These are phyloP conservation scores for Magnaporthiopsis rhizophila DNA, from an alignment of 2,329 filamentous ascomycete genomes.

Conservation along the genomic window DNA sequence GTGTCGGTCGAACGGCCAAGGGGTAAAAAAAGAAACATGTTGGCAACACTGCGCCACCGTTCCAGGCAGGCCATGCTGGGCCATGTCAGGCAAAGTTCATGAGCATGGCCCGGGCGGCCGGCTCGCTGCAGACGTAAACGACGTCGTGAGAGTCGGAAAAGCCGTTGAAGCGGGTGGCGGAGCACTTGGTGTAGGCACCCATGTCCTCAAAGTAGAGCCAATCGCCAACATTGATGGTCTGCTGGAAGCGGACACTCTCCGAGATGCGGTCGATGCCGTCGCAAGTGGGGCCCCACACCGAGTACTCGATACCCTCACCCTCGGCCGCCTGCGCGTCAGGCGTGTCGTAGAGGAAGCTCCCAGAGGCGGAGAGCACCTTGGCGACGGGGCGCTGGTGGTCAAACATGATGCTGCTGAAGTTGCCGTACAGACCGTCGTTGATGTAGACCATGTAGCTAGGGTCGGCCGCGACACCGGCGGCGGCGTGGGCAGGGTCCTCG, in stretches of 20 bases:
- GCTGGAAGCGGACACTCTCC: conserved; percentile 67
- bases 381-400: conserved; percentile 91
- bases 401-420: conserved; percentile 99
- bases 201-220: conserved; percentile 99
- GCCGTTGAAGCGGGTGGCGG: conserved; percentile 94
- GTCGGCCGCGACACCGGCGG: conserved; percentile 42
- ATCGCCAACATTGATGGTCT: conserved; percentile 81
- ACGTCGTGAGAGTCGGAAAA: conserved; percentile 90
- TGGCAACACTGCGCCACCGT: too few relatives aligned
- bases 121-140: conserved; percentile 91
- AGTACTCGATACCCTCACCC: conserved; percentile 66
- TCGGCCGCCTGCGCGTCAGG: conserved; percentile 17
- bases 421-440: conserved; percentile 96
- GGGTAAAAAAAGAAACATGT: neutral
- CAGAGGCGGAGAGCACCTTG: conserved; percentile 62
- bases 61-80: too few relatives aligned
- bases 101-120: conserved; percentile 60
- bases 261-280: conserved; percentile 96
- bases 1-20: neutral
- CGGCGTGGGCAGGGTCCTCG: conserved; percentile 55
- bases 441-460: conserved; percentile 94
- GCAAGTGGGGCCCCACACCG: conserved; percentile 96
- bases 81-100: neutral
- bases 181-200: conserved; percentile 98
- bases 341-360: conserved; percentile 51